Base-by-base conservation (phyloP, 176 grass and related monocot genomes). In the Ampelocalamus luodianensis region DNA sequence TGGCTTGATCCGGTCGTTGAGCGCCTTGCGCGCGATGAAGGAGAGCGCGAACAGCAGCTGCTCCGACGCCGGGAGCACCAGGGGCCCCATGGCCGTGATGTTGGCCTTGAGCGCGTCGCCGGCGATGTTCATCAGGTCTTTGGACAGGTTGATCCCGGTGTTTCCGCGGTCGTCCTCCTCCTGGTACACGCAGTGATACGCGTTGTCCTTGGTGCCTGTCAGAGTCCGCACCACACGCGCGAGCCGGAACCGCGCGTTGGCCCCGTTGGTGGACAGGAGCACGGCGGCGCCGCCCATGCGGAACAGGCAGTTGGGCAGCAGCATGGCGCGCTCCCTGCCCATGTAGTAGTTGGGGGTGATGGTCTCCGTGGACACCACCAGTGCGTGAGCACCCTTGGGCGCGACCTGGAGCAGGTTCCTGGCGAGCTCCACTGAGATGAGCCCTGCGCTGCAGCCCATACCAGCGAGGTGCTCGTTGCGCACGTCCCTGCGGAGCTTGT, bases 241-340 rank as follows among this genome's bases (percentile, higher is more conserved):
- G 3, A 93, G 88, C 4, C 87, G 83, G 83, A 91, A 91, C 86
- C 89, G 89, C 44, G 91, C 88, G 22, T 54, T 26, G 20, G 71
- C 20, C 13, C 69, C 73, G 88, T 39, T n/a, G 4, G 88, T 88
- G 9, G 83, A 90, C 7, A 93, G 88, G 4, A 93, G 89, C 72
- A 85, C 85, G 51, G 92, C 89, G 2, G 82, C 88, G 61, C 88
- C 92, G 56, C 92, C 92, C 89, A 91, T 91, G 23, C 92, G 84
- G 85, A 93, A 93, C n/a, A 93, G 85, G 83, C 92, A 93, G 71
- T 93, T 93, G 23, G 88, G 85, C 16, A 93, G 83, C 5, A 91
- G 84, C 88, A 91, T 91, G 43, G 92, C 81, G 68, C 92, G 88
- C 78, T 82, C 88, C 50, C 79, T 68, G 0, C 92, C 92, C 83